A percentile compares a stretch with the other conserved stretches of the same genome.
Conservation (phyloP, 345 rosid species). For the Lepidium didymum region DNA sequence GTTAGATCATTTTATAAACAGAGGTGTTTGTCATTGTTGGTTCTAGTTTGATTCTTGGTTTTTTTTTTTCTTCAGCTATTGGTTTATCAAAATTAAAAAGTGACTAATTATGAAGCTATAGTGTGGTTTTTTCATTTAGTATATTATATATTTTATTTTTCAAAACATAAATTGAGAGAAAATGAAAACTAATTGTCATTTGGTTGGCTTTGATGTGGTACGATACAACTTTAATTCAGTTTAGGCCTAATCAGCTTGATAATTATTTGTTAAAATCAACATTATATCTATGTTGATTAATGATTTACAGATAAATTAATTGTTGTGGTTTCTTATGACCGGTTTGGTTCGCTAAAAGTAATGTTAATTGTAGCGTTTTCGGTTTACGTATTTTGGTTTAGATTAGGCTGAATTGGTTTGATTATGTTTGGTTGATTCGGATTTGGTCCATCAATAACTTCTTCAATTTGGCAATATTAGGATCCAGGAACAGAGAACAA, state of each 20-base stretch:
- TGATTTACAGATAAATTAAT: too few species aligned
- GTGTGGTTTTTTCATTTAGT: too few species aligned
- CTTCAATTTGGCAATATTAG: slow-evolving; percentile 16
- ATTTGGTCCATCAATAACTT: not conserved
- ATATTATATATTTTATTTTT: too few species aligned
- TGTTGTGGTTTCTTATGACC: too few species aligned
- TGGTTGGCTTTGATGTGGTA: not conserved
- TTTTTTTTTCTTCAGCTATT: too few species aligned
- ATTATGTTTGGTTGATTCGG: not conserved
- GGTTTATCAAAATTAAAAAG: too few species aligned
- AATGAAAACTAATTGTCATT: not conserved
- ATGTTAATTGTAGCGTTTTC: not conserved
- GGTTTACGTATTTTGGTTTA: not conserved
- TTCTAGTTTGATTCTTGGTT: too few species aligned
- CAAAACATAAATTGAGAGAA: not conserved
- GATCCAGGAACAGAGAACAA: slow-evolving; percentile 67
- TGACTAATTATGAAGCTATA: too few species aligned
- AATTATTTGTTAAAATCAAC: too few species aligned
- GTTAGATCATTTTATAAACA: too few species aligned
- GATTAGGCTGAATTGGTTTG: not conserved
- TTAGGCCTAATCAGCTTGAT: not conserved
- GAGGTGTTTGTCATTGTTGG: too few species aligned
- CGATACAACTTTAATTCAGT: not conserved
- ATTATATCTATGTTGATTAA: too few species aligned
- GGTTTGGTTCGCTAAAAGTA: not conserved